Evolutionary conservation across 495 filamentous ascomycete genomes (phyloP).

Genomic region (Talaromyces nanjingensis): DNA sequence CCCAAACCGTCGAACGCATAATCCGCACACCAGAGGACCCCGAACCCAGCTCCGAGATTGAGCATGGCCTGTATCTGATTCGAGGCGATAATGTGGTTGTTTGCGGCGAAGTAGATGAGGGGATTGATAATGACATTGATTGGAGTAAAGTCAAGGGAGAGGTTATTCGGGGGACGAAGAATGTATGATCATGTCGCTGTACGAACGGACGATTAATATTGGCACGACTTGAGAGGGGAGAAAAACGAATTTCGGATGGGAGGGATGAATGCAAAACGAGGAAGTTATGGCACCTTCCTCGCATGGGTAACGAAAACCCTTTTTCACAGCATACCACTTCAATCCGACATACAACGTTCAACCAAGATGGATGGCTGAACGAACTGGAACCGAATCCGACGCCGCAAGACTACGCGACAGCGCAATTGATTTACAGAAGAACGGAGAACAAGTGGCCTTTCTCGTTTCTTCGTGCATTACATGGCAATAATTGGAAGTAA

Average conservation of each 20-base stretch:
- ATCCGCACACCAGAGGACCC: constrained; percentile 77
- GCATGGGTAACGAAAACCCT: background rate
- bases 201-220: background rate
- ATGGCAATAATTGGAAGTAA: background rate
- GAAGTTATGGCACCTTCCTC: background rate
- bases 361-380: background rate
- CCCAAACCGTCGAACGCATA: constrained; percentile 78
- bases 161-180: constrained; percentile 78
- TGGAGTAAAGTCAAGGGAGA: constrained; percentile 85
- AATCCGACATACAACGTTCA: background rate
- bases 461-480: background rate
- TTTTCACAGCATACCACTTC: background rate
- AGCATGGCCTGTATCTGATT: constrained; percentile 84
- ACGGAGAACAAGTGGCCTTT: background rate
- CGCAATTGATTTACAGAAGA: background rate
- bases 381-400: background rate
- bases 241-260: background rate
- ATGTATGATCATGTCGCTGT: constrained; percentile 39
- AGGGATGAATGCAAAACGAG: too few species aligned
- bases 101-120: constrained; percentile 83
- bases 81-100: constrained; percentile 93
- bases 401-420: background rate
- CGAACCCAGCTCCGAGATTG: constrained; percentile 72
- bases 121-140: constrained; percentile 79
- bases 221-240: background rate